A percentile compares a stretch with the other conserved stretches of the same genome.
phyloP scores from a whole-genome alignment of 2,329 filamentous ascomycete genomes.

The Chalara sp. region DNA sequence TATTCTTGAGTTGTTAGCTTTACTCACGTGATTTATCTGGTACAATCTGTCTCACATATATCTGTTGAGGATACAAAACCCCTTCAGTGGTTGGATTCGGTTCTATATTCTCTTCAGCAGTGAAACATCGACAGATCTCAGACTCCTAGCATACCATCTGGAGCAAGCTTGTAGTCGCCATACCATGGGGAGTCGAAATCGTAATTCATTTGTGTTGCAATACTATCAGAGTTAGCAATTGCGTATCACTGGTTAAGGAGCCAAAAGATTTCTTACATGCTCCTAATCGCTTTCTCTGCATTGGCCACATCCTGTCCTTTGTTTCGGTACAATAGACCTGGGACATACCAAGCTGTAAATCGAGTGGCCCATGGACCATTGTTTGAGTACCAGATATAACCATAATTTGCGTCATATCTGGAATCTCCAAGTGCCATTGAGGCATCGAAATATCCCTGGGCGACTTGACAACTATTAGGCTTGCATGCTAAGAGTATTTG shows the following conservation, averaged over 20 bases:
- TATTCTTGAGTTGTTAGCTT: slow-evolving; percentile 30
- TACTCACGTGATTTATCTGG: not conserved
- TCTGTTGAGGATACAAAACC: slow-evolving; percentile 27
- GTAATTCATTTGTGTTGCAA: slow-evolving; percentile 30
- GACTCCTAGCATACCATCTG: slow-evolving; percentile 21
- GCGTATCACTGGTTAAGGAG: too few species aligned
- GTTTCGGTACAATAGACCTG: slow-evolving; percentile 49
- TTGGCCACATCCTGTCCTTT: slow-evolving; percentile 39
- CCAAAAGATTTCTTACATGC: slow-evolving; percentile 2
- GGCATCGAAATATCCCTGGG: slow-evolving; percentile 3
- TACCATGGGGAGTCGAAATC: slow-evolving; percentile 35
- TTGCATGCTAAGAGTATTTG: not conserved
- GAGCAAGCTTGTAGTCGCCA: slow-evolving; percentile 34
- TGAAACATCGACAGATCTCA: not conserved
- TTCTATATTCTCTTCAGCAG: slow-evolving; percentile 11
- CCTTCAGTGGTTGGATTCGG: slow-evolving; percentile 31
- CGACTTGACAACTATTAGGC: not conserved
- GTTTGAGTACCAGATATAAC: slow-evolving; percentile 33
- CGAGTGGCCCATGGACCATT: slow-evolving; percentile 36
- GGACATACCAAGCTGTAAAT: slow-evolving; percentile 50
- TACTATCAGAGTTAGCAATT: not conserved
- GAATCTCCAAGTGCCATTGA: slow-evolving; percentile 33
- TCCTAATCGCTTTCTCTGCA: slow-evolving; percentile 43
- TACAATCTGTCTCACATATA: slow-evolving; percentile 23
- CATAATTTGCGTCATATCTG: slow-evolving; percentile 34